These are phyloP conservation scores for Coriolopsis trogii DNA, from an alignment of 1,284 basidiomycete species.

Conservation along the genomic window DNA sequence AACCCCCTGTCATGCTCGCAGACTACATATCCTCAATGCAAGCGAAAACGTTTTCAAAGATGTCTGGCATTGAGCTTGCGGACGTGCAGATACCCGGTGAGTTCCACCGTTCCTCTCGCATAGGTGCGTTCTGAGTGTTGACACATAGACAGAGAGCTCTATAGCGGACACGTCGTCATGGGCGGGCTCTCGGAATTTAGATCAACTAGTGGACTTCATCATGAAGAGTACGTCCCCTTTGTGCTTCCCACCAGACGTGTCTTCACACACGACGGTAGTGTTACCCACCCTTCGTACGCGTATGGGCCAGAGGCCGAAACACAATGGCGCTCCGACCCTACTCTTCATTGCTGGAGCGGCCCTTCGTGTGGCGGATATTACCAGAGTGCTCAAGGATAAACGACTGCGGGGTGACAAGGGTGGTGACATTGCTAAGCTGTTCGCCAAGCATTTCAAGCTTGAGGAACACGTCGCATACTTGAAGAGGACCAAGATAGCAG, in stretches of 20 bases:
- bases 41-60: slow-evolving; percentile 61
- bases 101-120: slow-evolving; percentile 22
- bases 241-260: not conserved
- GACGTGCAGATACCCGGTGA: slow-evolving; percentile 75
- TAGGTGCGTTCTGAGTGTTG: slow-evolving; percentile 44
- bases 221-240: slow-evolving; percentile 52
- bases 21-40: slow-evolving; percentile 66
- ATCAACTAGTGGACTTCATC: slow-evolving; percentile 73
- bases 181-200: slow-evolving; percentile 68
- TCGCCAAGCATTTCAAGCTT: slow-evolving; percentile 86
- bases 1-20: slow-evolving; percentile 55
- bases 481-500: slow-evolving; percentile 71
- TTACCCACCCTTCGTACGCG: slow-evolving; percentile 70
- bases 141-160: slow-evolving; percentile 61
- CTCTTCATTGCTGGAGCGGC: slow-evolving; percentile 79
- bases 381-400: slow-evolving; percentile 69
- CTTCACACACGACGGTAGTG: slow-evolving; percentile 43
- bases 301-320: slow-evolving; percentile 71
- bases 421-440: slow-evolving; percentile 83
- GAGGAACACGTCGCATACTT: slow-evolving; percentile 79
- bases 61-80: slow-evolving; percentile 71
- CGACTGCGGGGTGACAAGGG: slow-evolving; percentile 74
- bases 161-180: slow-evolving; percentile 77
- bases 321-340: slow-evolving; percentile 76
- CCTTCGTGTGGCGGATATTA: slow-evolving; percentile 77